A percentile compares a stretch with the other conserved stretches of the same genome.
Evolutionary conservation across 2,329 filamentous ascomycete genomes (phyloP).

Genomic region (Venturia nashicola): DNA sequence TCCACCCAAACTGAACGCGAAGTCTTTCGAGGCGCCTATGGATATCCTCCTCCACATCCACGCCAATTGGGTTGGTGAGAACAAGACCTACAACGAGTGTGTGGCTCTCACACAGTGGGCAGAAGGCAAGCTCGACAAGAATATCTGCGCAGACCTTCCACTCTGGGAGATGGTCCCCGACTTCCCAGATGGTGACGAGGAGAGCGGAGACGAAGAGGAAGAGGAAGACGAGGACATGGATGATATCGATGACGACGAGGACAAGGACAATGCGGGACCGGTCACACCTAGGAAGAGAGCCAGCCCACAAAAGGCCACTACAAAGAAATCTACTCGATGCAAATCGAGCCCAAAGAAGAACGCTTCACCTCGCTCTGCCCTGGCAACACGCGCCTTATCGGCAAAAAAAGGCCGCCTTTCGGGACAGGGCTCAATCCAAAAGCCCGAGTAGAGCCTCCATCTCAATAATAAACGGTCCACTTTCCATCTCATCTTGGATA

Average conservation of each 20-base stretch:
- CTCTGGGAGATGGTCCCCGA: slow-evolving; percentile 3
- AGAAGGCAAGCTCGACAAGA: background rate
- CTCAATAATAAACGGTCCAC: background rate
- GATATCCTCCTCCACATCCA: background rate
- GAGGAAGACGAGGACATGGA: background rate
- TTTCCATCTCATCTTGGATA: background rate
- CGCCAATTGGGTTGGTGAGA: background rate
- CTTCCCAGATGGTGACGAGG: background rate
- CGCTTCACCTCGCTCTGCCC: background rate
- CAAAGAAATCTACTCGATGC: background rate
- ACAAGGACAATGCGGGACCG: background rate
- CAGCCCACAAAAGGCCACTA: background rate
- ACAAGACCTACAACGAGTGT: background rate
- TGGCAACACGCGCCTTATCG: background rate
- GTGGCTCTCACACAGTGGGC: background rate
- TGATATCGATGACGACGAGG: background rate
- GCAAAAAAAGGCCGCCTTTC: background rate
- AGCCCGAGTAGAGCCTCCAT: background rate
- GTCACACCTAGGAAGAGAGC: background rate
- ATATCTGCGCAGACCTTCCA: background rate
- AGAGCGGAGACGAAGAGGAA: background rate
- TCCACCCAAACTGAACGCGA: background rate
- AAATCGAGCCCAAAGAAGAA: slow-evolving; percentile 1
- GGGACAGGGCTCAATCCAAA: background rate
- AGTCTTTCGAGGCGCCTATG: background rate